Evolutionary conservation across 257 asterid genomes (phyloP).

Genomic region (Scutellaria galericulata): DNA sequence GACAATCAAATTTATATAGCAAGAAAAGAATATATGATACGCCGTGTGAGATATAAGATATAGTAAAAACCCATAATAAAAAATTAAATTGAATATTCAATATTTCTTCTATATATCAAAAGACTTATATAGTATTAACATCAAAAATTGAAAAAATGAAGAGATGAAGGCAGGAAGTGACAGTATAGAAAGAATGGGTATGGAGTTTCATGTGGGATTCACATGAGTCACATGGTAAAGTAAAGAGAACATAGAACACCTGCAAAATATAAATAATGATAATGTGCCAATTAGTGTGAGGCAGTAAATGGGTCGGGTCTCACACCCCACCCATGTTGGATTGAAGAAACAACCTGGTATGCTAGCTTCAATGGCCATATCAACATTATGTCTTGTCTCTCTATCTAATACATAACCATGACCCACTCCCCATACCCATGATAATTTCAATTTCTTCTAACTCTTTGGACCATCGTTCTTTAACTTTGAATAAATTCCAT

Average conservation of each 20-base stretch:
- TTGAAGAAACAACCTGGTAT: constrained; percentile 37
- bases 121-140: too few species aligned
- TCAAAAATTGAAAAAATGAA: background rate
- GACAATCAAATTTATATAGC: too few species aligned
- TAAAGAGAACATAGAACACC: constrained; percentile 52
- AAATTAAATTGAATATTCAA: too few species aligned
- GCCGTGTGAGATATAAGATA: background rate
- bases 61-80: too few species aligned
- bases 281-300: background rate
- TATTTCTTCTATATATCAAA: too few species aligned
- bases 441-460: constrained; percentile 2
- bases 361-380: constrained; percentile 25
- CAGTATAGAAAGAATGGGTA: constrained; percentile 27
- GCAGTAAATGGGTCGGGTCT: constrained; percentile 32
- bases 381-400: constrained; percentile 45
- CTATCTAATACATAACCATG: constrained; percentile 20
- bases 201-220: constrained; percentile 50
- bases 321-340: background rate
- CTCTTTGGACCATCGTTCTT: background rate
- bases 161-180: constrained; percentile 15
- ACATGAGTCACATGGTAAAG: constrained; percentile 49
- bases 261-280: constrained; percentile 26
- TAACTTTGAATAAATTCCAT: too few species aligned
- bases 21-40: background rate
- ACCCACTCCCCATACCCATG: constrained; percentile 49